Conservation (phyloP, 305 asterid species). For the Ruellia speciosa region DNA sequence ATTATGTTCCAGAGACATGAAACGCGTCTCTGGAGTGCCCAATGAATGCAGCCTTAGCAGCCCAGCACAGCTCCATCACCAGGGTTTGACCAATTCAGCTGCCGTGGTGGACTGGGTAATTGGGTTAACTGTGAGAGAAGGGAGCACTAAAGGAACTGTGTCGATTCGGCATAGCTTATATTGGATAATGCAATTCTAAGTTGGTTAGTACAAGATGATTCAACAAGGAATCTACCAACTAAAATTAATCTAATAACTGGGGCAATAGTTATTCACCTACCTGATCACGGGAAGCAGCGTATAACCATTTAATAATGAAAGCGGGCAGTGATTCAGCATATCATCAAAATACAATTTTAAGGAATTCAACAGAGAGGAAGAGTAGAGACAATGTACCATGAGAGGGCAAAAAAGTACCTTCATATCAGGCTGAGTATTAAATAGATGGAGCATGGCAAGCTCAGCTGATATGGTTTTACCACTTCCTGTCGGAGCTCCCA, state of each 20-base stretch:
- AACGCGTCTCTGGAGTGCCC: too few relatives aligned
- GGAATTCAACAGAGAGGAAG: background rate
- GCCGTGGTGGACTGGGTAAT: too few relatives aligned
- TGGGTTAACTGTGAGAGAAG: too few relatives aligned
- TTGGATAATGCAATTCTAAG: conserved; percentile 9
- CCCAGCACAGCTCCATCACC: too few relatives aligned
- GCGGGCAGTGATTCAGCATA: too few relatives aligned
- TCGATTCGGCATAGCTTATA: conserved; percentile 1
- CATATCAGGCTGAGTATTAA: conserved; percentile 90
- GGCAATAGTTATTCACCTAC: conserved; percentile 4
- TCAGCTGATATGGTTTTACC: conserved; percentile 99
- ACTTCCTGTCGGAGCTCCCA: conserved; percentile 99
- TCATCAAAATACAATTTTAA: background rate
- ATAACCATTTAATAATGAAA: conserved; percentile 2
- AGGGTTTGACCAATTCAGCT: too few relatives aligned
- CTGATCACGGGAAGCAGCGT: conserved; percentile 3
- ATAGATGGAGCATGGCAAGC: conserved; percentile 97
- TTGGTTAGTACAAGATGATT: conserved; percentile 10
- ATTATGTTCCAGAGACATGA: too few relatives aligned
- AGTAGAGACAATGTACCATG: conserved; percentile 6
- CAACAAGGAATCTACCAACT: background rate
- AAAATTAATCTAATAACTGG: background rate
- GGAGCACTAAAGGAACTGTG: background rate
- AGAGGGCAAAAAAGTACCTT: conserved; percentile 38
- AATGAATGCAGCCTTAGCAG: too few relatives aligned